Percentiles rank a stretch among this genome's conserved stretches.
phyloP scores from a whole-genome alignment of 202 grass and related monocot species.

The Brachypodium distachyon region DNA sequence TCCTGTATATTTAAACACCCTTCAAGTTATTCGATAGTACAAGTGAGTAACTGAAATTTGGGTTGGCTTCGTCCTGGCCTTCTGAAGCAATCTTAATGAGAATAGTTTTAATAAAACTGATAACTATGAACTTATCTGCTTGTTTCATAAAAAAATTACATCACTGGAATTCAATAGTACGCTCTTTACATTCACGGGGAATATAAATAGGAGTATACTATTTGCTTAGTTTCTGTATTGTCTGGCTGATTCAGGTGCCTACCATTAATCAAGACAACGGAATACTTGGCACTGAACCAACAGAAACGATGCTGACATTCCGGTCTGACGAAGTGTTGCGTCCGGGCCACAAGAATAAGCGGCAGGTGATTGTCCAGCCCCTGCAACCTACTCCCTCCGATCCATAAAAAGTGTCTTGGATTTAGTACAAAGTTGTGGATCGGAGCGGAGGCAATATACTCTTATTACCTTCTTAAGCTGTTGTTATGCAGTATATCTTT shows the following conservation, averaged over 20 bases:
- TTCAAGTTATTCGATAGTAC: too few species aligned
- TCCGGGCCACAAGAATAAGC: constrained; percentile 48
- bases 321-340: constrained; percentile 35
- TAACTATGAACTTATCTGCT: not conserved
- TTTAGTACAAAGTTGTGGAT: too few species aligned
- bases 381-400: not conserved
- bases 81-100: not conserved
- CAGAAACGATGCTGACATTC: constrained; percentile 55
- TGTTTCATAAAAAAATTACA: too few species aligned
- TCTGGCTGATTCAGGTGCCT: constrained; percentile 34
- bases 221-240: not conserved
- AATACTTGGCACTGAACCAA: constrained; percentile 48
- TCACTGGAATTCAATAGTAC: not conserved
- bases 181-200: not conserved
- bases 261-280: constrained; percentile 63
- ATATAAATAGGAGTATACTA: not conserved
- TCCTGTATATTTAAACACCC: too few species aligned
- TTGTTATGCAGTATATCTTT: too few species aligned
- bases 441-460: too few species aligned
- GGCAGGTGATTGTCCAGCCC: constrained; percentile 40
- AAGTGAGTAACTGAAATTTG: too few species aligned
- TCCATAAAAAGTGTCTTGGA: too few species aligned
- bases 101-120: not conserved
- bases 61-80: not conserved
- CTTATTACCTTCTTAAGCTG: too few species aligned